phyloP scores from a whole-genome alignment of 1,139 yeast species.

The Magnusiomyces ingens region DNA sequence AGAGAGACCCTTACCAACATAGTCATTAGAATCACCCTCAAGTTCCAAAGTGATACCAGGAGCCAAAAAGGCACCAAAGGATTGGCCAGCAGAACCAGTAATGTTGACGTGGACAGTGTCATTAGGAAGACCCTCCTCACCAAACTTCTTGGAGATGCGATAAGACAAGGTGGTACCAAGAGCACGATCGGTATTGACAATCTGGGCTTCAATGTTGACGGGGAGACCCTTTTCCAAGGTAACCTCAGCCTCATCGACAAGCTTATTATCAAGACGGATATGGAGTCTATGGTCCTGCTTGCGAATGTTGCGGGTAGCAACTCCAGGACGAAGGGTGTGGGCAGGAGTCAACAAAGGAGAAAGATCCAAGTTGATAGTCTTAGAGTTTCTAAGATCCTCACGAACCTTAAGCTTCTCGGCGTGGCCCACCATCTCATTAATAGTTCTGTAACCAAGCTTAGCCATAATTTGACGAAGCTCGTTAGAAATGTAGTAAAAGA shows the following conservation, averaged over 20 bases:
- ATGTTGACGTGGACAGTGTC: slow-evolving; percentile 92
- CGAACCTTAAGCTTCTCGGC: slow-evolving; percentile 84
- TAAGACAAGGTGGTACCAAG: slow-evolving; percentile 92
- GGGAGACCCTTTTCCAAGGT: slow-evolving; percentile 93
- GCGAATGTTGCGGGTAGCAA: slow-evolving; percentile 85
- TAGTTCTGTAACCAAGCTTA: slow-evolving; percentile 84
- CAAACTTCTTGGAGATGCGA: slow-evolving; percentile 87
- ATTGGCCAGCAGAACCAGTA: slow-evolving; percentile 94
- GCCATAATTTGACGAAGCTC: slow-evolving; percentile 94
- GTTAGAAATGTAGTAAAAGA: slow-evolving; percentile 89
- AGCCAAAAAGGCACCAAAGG: slow-evolving; percentile 96
- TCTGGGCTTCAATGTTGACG: slow-evolving; percentile 86
- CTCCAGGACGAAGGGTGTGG: slow-evolving; percentile 95
- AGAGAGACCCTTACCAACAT: slow-evolving; percentile 94
- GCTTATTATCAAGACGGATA: slow-evolving; percentile 87
- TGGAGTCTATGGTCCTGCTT: slow-evolving; percentile 93
- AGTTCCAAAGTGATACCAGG: slow-evolving; percentile 92
- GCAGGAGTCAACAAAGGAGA: slow-evolving; percentile 96
- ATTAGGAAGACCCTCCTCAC: slow-evolving; percentile 89
- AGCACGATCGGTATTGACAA: slow-evolving; percentile 93
- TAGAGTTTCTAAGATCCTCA: slow-evolving; percentile 78
- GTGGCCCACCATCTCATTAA: slow-evolving; percentile 97
- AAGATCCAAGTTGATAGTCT: slow-evolving; percentile 86
- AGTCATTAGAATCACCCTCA: slow-evolving; percentile 97
- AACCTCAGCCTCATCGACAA: slow-evolving; percentile 90